Conservation (phyloP, 2,329 filamentous ascomycete species). For the Trichophyton equinum region DNA sequence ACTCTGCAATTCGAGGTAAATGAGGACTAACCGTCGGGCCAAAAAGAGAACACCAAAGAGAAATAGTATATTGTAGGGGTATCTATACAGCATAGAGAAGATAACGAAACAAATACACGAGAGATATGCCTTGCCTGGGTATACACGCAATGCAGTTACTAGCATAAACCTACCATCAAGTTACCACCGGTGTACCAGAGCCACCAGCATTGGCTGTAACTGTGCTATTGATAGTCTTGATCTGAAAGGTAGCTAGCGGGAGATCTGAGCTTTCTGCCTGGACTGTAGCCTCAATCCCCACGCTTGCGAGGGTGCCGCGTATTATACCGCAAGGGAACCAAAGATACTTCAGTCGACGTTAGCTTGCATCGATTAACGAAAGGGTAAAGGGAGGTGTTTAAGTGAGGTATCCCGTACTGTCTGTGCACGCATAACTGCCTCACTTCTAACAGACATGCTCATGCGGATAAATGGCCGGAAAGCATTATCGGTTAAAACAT, state of each 20-base stretch:
- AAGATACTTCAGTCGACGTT: conserved; percentile 52
- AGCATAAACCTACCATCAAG: background rate
- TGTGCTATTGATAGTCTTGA: conserved; percentile 51
- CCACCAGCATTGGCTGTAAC: background rate
- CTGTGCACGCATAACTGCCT: conserved; percentile 62
- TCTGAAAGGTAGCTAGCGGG: conserved; percentile 85
- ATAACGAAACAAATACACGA: background rate
- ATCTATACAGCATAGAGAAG: background rate
- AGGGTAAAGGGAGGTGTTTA: background rate
- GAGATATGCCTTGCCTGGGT: background rate
- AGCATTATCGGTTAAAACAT: conserved; percentile 83
- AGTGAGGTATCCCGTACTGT: conserved; percentile 45
- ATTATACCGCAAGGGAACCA: conserved; percentile 94
- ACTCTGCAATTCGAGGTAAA: background rate
- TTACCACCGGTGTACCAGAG: background rate
- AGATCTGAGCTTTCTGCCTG: conserved; percentile 81
- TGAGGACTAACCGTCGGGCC: background rate
- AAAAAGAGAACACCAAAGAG: background rate
- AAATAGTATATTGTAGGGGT: background rate
- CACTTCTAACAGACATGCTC: conserved; percentile 66
- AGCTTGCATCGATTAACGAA: conserved; percentile 11
- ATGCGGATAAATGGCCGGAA: conserved; percentile 84
- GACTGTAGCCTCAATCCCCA: conserved; percentile 84
- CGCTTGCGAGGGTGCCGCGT: conserved; percentile 75
- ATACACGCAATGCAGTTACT: background rate